Conservation (phyloP, 2,329 filamentous ascomycete species). For the Paracoccidioides lutzii region DNA sequence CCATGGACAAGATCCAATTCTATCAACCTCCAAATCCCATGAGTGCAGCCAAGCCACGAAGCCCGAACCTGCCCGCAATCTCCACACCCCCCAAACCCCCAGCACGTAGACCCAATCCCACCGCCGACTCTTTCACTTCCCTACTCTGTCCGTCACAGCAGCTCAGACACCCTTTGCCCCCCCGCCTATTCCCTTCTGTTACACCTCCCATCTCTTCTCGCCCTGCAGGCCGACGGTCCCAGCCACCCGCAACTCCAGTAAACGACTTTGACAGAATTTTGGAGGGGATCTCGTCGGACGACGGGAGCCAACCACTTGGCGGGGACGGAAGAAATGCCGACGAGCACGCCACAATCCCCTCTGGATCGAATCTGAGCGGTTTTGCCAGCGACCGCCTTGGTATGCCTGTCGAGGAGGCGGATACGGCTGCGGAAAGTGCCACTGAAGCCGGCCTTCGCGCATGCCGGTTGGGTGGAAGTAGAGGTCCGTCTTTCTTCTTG, state of each 20-base stretch:
- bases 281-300: background rate
- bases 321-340: background rate
- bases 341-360: background rate
- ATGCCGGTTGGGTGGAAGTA: background rate
- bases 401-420: background rate
- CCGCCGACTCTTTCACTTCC: background rate
- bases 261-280: background rate
- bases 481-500: background rate
- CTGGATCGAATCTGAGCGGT: background rate
- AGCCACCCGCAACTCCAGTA: background rate
- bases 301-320: background rate
- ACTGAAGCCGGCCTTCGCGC: background rate
- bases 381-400: background rate
- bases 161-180: background rate
- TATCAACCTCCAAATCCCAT: background rate
- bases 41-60: background rate
- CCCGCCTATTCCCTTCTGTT: background rate
- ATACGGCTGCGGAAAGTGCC: background rate
- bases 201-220: background rate
- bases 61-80: background rate
- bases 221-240: background rate
- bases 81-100: background rate
- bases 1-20: background rate
- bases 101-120: background rate
- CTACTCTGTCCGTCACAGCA: background rate